Evolutionary conservation across 345 rosid species (phyloP).

Genomic region (Acer yangbiense): DNA sequence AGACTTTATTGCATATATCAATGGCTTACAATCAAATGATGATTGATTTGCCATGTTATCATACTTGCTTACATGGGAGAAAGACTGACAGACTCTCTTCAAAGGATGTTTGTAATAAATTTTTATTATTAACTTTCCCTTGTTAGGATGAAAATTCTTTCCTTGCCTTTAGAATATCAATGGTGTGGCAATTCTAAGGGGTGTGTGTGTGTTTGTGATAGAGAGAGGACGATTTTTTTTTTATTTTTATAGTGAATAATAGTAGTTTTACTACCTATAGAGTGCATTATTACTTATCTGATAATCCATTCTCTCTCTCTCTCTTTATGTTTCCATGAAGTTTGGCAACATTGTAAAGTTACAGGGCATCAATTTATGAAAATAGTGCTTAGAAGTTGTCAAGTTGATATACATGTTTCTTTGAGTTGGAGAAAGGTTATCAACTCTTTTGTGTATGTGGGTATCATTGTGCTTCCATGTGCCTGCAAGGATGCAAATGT

Average conservation of each 20-base stretch:
- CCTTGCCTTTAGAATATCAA: no score
- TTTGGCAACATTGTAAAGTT: neutral
- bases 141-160: neutral
- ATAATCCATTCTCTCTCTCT: neutral
- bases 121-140: neutral
- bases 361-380: neutral
- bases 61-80: neutral
- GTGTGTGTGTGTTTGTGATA: neutral
- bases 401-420: no score
- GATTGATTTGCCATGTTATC: neutral
- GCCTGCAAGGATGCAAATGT: neutral
- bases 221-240: no score
- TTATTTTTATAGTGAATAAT: no score
- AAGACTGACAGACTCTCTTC: neutral
- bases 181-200: neutral
- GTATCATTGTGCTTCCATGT: neutral
- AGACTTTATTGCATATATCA: neutral
- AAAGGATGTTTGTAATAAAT: neutral
- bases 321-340: neutral
- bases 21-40: neutral
- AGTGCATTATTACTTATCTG: no score
- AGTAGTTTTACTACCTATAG: no score
- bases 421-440: no score
- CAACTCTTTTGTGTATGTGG: neutral
- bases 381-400: no score